Conservation (phyloP, 2,329 filamentous ascomycete species). For the Paraphaeosphaeria minitans region DNA sequence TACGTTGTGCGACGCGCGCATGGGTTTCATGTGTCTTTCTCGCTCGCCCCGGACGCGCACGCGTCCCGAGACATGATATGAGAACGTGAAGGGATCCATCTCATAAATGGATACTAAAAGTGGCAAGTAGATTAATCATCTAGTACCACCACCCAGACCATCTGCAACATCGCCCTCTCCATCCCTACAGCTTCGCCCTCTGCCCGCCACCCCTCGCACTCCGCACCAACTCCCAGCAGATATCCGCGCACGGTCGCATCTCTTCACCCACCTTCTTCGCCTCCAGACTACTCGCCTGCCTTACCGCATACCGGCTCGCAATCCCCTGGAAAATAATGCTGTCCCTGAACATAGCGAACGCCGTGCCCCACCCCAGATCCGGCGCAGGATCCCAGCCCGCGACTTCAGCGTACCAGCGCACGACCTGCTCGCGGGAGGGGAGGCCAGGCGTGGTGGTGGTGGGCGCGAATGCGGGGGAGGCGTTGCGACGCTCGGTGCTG, state of each 20-base stretch:
- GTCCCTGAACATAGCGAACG: slow-evolving; percentile 62
- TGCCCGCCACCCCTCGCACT: slow-evolving; percentile 15
- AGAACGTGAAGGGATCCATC: too few relatives aligned
- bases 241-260: slow-evolving; percentile 72
- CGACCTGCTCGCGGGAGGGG: slow-evolving; percentile 59
- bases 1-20: too few relatives aligned
- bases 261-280: slow-evolving; percentile 72
- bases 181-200: not conserved
- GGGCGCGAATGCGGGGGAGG: slow-evolving; percentile 57
- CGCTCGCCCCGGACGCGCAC: too few relatives aligned
- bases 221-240: slow-evolving; percentile 41
- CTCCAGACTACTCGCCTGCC: slow-evolving; percentile 84
- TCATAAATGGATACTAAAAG: not conserved
- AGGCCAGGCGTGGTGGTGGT: slow-evolving; percentile 57
- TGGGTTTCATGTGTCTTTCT: too few relatives aligned
- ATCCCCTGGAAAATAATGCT: slow-evolving; percentile 79
- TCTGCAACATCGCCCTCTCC: not conserved
- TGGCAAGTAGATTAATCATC: not conserved
- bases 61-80: too few relatives aligned
- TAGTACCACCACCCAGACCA: not conserved
- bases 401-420: slow-evolving; percentile 67
- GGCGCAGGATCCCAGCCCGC: slow-evolving; percentile 69
- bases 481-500: slow-evolving; percentile 42
- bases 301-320: slow-evolving; percentile 76
- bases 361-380: slow-evolving; percentile 62